These are phyloP conservation scores for Fusarium pininemorale DNA, from an alignment of 2,329 filamentous ascomycete species.

Conservation along the genomic window DNA sequence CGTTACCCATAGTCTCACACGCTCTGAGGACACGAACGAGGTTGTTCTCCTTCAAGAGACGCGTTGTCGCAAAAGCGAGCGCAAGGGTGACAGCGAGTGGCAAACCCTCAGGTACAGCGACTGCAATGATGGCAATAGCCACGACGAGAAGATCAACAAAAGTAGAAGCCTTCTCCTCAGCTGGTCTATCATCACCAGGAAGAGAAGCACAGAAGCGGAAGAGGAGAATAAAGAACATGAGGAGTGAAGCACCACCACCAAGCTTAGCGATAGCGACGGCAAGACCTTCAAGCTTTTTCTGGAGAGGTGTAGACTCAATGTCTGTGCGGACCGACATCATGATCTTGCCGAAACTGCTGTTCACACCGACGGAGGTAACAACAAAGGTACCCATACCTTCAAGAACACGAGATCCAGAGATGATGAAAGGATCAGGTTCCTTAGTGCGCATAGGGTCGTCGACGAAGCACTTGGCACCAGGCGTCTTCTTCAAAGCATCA, in stretches of 20 bases:
- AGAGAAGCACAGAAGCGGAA: constrained; percentile 84
- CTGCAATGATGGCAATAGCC: constrained; percentile 81
- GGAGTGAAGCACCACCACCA: constrained; percentile 78
- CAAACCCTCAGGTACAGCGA: constrained; percentile 80
- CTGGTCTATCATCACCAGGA: constrained; percentile 56
- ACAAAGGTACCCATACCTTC: constrained; percentile 77
- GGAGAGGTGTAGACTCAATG: constrained; percentile 78
- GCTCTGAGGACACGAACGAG: constrained; percentile 79
- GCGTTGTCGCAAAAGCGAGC: constrained; percentile 78
- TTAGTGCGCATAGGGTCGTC: constrained; percentile 74
- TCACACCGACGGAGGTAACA: constrained; percentile 76
- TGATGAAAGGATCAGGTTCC: constrained; percentile 84
- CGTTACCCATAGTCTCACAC: constrained; percentile 84
- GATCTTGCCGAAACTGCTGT: constrained; percentile 80
- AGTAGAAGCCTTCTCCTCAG: constrained; percentile 80
- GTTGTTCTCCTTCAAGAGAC: constrained; percentile 81
- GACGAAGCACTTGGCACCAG: constrained; percentile 73
- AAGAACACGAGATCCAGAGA: constrained; percentile 84
- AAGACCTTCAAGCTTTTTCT: constrained; percentile 78
- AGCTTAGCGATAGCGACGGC: constrained; percentile 82
- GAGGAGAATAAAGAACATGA: constrained; percentile 85
- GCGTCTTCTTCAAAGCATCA: constrained; percentile 74
- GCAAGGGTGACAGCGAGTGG: constrained; percentile 82
- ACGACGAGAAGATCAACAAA: constrained; percentile 82
- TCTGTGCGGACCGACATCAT: constrained; percentile 78